These are phyloP conservation scores for Hypoxylon sp. DNA, from an alignment of 2,329 filamentous ascomycete genomes.

Conservation along the genomic window DNA sequence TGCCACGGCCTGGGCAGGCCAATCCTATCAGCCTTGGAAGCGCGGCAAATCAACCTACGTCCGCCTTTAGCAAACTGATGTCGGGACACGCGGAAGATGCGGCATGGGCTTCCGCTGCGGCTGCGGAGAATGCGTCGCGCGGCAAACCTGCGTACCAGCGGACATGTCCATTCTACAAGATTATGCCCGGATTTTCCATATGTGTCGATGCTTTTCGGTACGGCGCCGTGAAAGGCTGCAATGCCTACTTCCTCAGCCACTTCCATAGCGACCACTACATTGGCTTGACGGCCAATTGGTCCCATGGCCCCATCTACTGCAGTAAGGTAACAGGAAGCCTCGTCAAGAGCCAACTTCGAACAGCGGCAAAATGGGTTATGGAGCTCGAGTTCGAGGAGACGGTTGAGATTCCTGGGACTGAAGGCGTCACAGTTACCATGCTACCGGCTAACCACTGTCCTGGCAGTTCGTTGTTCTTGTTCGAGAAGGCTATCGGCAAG, in stretches of 20 bases:
- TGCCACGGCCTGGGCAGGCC: constrained; percentile 82
- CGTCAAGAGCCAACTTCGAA: constrained; percentile 85
- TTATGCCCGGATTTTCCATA: constrained; percentile 91
- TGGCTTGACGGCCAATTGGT: constrained; percentile 88
- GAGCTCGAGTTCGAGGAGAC: constrained; percentile 86
- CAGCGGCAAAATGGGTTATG: constrained; percentile 87
- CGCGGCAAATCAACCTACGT: constrained; percentile 60
- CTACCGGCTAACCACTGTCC: constrained; percentile 97
- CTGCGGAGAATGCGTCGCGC: constrained; percentile 79
- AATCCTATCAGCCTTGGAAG: constrained; percentile 77
- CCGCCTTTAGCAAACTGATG: constrained; percentile 95
- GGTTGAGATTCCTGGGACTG: constrained; percentile 83
- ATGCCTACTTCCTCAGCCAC: constrained; percentile 96
- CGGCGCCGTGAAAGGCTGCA: constrained; percentile 90
- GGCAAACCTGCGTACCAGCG: constrained; percentile 89
- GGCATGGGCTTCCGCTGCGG: constrained; percentile 90
- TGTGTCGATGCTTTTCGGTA: constrained; percentile 98
- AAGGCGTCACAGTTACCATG: constrained; percentile 91
- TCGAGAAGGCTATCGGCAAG: constrained; percentile 80
- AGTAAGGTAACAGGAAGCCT: constrained; percentile 92
- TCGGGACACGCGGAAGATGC: constrained; percentile 88
- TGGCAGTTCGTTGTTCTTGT: constrained; percentile 92
- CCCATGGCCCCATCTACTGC: constrained; percentile 95
- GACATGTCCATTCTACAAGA: constrained; percentile 98
- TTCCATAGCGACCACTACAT: constrained; percentile 99